Conservation (phyloP, 2,329 filamentous ascomycete genomes). For the Orbilia blumenaviensis region DNA sequence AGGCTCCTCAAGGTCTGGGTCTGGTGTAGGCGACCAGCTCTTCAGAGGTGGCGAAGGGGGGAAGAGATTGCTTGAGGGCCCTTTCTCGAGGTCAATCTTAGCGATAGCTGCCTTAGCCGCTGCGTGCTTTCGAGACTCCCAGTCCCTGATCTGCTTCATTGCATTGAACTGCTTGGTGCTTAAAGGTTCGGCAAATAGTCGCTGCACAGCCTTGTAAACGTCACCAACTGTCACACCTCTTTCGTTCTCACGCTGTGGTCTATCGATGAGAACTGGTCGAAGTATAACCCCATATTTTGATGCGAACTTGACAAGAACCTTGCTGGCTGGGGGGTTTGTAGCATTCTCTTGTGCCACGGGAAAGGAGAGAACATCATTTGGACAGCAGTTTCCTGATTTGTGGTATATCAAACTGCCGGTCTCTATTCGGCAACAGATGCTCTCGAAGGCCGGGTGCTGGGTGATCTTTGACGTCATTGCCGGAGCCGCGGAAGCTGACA, state of each 20-base stretch:
- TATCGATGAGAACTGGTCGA: slow-evolving; percentile 37
- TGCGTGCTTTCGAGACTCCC: slow-evolving; percentile 41
- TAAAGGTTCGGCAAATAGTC: slow-evolving; percentile 41
- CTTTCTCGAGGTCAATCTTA: too few relatives aligned
- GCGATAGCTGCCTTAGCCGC: slow-evolving; percentile 29
- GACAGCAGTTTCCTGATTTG: slow-evolving; percentile 47
- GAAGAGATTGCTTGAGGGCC: too few relatives aligned
- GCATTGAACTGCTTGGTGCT: slow-evolving; percentile 24
- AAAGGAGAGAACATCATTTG: slow-evolving; percentile 34
- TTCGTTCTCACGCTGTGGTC: not conserved
- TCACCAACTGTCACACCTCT: slow-evolving; percentile 42
- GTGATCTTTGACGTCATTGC: not conserved
- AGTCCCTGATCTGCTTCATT: slow-evolving; percentile 36
- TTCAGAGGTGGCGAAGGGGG: too few relatives aligned
- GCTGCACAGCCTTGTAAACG: slow-evolving; percentile 37
- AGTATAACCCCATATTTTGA: slow-evolving; percentile 36
- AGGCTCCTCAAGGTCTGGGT: not conserved
- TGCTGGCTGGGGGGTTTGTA: slow-evolving; percentile 29
- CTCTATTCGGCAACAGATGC: slow-evolving; percentile 51
- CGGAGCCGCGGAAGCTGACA: not conserved
- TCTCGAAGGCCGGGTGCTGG: slow-evolving; percentile 48
- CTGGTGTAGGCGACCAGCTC: too few relatives aligned
- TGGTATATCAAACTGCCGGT: slow-evolving; percentile 51
- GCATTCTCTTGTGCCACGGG: slow-evolving; percentile 35
- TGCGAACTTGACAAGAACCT: slow-evolving; percentile 35